Evolutionary conservation across 2,329 filamentous ascomycete genomes (phyloP).

Genomic region (Pyricularia grisea): DNA sequence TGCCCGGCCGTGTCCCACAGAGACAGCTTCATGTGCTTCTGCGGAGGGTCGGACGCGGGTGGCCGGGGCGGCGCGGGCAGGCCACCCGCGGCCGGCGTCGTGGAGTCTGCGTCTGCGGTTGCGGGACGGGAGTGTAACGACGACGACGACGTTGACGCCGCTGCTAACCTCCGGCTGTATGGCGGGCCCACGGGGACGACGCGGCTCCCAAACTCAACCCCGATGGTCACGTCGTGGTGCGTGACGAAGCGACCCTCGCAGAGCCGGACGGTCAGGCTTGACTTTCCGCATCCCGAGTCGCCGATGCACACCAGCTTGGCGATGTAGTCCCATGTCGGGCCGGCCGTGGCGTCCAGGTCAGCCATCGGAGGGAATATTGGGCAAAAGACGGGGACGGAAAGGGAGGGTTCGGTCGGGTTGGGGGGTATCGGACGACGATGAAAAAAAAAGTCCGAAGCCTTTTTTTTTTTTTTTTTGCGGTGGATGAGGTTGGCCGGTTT

Average conservation of each 20-base stretch:
- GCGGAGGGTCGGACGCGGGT: slow-evolving; percentile 24
- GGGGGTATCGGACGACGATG: neutral
- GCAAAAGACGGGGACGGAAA: slow-evolving; percentile 36
- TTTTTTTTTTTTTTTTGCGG: neutral
- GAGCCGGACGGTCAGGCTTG: slow-evolving; percentile 83
- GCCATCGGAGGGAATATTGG: neutral
- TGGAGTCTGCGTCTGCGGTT: slow-evolving; percentile 8
- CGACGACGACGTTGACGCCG: slow-evolving; percentile 6
- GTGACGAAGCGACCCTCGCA: slow-evolving; percentile 93
- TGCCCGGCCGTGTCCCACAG: slow-evolving; percentile 96
- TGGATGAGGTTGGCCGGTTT: neutral
- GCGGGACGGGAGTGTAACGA: slow-evolving; percentile 10
- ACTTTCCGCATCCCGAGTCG: slow-evolving; percentile 94
- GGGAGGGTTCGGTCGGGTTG: slow-evolving; percentile 6
- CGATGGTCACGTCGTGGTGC: slow-evolving; percentile 94
- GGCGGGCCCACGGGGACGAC: slow-evolving; percentile 87
- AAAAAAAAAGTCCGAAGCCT: neutral
- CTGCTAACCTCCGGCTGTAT: slow-evolving; percentile 38
- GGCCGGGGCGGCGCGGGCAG: slow-evolving; percentile 43
- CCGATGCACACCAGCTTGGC: slow-evolving; percentile 97
- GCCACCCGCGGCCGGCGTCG: slow-evolving; percentile 18
- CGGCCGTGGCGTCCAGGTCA: slow-evolving; percentile 29
- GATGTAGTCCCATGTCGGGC: slow-evolving; percentile 90
- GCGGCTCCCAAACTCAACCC: slow-evolving; percentile 89
- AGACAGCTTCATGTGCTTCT: slow-evolving; percentile 84